Conservation (phyloP, 148 eudicot species). For the Limonium bicolor region DNA sequence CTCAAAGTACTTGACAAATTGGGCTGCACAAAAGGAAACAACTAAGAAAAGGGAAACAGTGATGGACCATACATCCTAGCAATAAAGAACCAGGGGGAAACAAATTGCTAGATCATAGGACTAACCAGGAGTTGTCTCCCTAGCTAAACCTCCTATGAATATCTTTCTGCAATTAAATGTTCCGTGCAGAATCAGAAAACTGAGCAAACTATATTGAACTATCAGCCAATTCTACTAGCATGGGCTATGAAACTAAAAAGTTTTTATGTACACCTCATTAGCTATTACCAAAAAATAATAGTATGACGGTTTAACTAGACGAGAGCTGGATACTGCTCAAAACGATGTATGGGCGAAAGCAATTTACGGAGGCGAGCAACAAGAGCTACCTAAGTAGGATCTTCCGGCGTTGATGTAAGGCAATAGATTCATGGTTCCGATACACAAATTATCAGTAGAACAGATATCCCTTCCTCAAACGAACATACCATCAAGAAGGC, state of each 20-base stretch:
- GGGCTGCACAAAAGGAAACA: slow-evolving; percentile 30
- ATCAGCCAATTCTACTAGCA: slow-evolving; percentile 1
- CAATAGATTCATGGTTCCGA: no score
- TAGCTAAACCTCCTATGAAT: slow-evolving; percentile 14
- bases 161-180: slow-evolving; percentile 35
- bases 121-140: slow-evolving; percentile 63
- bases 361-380: no score
- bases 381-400: no score
- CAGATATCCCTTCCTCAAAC: no score
- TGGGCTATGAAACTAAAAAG: slow-evolving; percentile 4
- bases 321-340: no score
- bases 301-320: no score
- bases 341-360: no score
- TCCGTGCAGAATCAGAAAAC: slow-evolving; percentile 6
- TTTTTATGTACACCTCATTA: no score
- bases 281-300: no score
- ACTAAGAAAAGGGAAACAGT: slow-evolving; percentile 1
- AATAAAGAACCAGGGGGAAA: not conserved
- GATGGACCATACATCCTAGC: not conserved
- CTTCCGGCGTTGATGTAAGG: no score
- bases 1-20: slow-evolving; percentile 48
- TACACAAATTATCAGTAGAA: no score
- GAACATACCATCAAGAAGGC: no score
- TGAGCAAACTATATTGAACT: not conserved
- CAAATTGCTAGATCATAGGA: slow-evolving; percentile 9